Base-by-base conservation (phyloP, 2,329 filamentous ascomycete species). In the Thelonectria rubi region DNA sequence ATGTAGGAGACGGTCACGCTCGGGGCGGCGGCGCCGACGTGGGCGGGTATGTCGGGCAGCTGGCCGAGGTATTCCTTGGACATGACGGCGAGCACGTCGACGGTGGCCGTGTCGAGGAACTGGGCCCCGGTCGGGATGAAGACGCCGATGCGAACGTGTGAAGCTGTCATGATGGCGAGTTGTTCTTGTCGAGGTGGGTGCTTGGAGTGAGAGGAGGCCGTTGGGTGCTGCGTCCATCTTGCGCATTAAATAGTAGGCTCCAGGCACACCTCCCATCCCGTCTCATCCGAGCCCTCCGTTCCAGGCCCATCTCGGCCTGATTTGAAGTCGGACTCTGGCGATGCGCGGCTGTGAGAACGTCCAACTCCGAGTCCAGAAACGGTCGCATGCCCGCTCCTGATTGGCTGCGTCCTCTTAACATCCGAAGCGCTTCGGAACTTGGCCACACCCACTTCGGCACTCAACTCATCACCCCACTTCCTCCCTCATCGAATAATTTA, bases 31-130 rank as follows among this genome's bases (percentile, higher is more conserved):
- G 74, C 73, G 8, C 72, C 43, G 11, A 84, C 64, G 20, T 78
- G 66, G 2, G 70, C 47, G 0, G 82, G 81, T 0, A 79, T 17
- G 20, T 72, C 66, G 10, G 65, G 57, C 3, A 80, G 18, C 1
- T 54, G 1, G 1, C 64, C 56, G 15, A 86, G 65, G 66, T 85
- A 85, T 50, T 81, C 76, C 58, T 77, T 73, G 58, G 77, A 79
- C 73, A 84, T 78, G 64, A 75, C 76, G 32, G 75, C 79, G 17
- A 86, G 77, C 52, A 85, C 73, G 70, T 86, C 83, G 55, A 85
- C 75, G 50, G 79, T 80, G 10, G 83, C 83, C 5, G 77, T 67
- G 69, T 86, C 84, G 17, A 86, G 79, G 9, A 84, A 71, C 64
- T 86, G 84, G 11, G 77, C 76, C 1, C 76, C 75, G 2, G 66